Evolutionary conservation across 2,329 filamentous ascomycete genomes (phyloP), one percentile per base, ranked within the genome.

Genomic region (Cephalotrichum gorgonifer): DNA sequence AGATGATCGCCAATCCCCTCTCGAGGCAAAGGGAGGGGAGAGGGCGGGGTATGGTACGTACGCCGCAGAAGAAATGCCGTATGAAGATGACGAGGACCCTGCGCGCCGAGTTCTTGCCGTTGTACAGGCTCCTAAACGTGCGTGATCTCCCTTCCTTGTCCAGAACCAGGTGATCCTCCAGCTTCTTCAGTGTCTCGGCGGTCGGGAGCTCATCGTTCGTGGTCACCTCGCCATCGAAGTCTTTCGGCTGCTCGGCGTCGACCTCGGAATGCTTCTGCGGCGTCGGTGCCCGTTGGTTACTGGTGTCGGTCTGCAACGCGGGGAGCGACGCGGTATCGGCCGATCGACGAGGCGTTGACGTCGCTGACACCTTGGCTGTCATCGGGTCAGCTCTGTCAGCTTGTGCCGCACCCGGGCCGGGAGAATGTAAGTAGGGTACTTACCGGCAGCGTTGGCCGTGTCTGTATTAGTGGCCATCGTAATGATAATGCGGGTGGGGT

Each of bases 11-110:
- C 27, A 6, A 38, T 38, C 25, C 15, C 17, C 17, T 20, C 26
- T 43, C 41, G 20, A 15, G 20, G 20, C 20, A 28, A 2, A 15
- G 14, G 20, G 22, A 23, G 30, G 6, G 15, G 22, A 23, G 44
- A 22, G 25, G 17, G 5, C 15, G 2, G 14, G 46, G 38, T 28
- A 20, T 41, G 8, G 20, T 43, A 73, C 83, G 63, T 72, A 87
- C 85, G 31, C 84, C 84, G 60, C 86, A 89, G 71, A 86, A 88
- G 65, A 89, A 90, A 66, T 89, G 85, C 42, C 86, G 76, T 50
- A 90, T 74, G 60, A 90, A 89, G 55, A 89, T 78, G 39, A 88
- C 65, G 28, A 90, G 70, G 26, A 86, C 78, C 3, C 80, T 69
- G 17, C 73, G 67, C 12, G 75, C 69, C 3, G 71, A 69, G 48